phyloP scores from a whole-genome alignment of 164 flowering plant species.

The Dillenia suffruticosa region DNA sequence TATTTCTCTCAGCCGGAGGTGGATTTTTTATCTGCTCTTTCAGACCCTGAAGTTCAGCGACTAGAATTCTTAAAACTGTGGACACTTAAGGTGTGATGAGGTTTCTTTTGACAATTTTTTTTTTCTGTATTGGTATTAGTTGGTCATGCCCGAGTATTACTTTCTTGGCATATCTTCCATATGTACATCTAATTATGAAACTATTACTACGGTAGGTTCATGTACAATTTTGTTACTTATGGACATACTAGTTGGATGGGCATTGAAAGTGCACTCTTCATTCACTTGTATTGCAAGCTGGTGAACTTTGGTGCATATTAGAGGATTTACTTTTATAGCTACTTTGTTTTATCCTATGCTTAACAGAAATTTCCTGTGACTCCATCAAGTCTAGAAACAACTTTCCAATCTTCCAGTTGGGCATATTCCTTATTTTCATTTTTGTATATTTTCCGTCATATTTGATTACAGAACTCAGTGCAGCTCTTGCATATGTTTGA shows the following conservation, averaged over 20 bases:
- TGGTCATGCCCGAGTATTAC: neutral
- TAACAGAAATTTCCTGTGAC: too few relatives aligned
- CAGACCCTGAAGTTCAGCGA: conserved; percentile 59
- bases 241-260: neutral
- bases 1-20: conserved; percentile 68
- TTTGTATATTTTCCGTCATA: too few relatives aligned
- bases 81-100: conserved; percentile 78
- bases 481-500: too few relatives aligned
- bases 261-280: neutral
- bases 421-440: too few relatives aligned
- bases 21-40: conserved; percentile 40
- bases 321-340: too few relatives aligned
- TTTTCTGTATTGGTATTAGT: neutral
- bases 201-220: neutral
- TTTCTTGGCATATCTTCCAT: neutral
- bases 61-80: conserved; percentile 81
- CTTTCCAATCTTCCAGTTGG: too few relatives aligned
- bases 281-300: neutral
- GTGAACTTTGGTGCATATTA: too few relatives aligned
- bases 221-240: neutral
- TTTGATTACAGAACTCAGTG: too few relatives aligned
- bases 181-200: neutral
- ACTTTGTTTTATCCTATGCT: too few relatives aligned
- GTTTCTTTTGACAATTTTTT: neutral
- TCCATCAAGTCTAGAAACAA: too few relatives aligned